Conservation (phyloP, 257 asterid species). For the Gentiana macrophylla region DNA sequence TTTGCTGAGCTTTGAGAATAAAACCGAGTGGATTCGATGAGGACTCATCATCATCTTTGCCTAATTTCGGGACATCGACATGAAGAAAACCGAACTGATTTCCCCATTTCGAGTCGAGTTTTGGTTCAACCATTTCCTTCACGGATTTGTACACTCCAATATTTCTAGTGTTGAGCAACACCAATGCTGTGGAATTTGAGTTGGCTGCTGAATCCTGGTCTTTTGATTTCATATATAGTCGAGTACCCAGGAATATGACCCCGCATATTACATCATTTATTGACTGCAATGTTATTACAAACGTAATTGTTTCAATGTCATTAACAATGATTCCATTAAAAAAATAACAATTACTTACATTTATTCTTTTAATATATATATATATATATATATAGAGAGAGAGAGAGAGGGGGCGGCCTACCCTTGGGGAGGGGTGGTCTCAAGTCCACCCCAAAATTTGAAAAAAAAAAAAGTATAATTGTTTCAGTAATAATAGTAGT, state of each 20-base stretch:
- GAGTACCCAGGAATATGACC: conserved; percentile 34
- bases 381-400: too few relatives aligned
- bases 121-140: conserved; percentile 48
- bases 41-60: not conserved
- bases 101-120: conserved; percentile 52
- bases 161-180: conserved; percentile 51
- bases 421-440: too few relatives aligned
- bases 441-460: too few relatives aligned
- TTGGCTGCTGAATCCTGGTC: conserved; percentile 21
- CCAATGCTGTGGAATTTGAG: conserved; percentile 35
- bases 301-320: too few relatives aligned
- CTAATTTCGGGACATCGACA: conserved; percentile 36
- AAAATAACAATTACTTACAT: too few relatives aligned
- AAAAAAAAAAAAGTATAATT: too few relatives aligned
- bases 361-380: too few relatives aligned
- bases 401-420: too few relatives aligned
- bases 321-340: too few relatives aligned
- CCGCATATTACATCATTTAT: conserved; percentile 65
- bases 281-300: conserved; percentile 23
- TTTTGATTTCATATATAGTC: conserved; percentile 31
- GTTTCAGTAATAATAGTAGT: too few relatives aligned
- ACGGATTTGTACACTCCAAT: conserved; percentile 54
- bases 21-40: conserved; percentile 32
- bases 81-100: conserved; percentile 53
- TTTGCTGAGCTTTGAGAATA: conserved; percentile 26